Conservation (phyloP, 1,139 yeast species). For the Hyphopichia burtonii region DNA sequence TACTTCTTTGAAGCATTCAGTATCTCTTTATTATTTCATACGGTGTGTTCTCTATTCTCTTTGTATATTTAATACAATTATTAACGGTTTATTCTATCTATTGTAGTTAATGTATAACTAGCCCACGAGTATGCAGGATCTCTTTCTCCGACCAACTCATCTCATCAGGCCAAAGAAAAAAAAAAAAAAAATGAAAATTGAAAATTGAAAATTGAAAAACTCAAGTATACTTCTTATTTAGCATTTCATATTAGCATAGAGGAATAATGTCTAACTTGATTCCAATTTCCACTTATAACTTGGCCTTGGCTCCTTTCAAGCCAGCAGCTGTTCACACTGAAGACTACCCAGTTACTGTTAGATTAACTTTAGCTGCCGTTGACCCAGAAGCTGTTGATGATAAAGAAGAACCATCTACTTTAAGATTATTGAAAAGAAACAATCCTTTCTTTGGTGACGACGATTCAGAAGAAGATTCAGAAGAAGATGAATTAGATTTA, state of each 20-base stretch:
- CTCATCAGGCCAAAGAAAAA: not conserved
- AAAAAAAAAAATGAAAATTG: not conserved
- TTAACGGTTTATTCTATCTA: slow-evolving; percentile 8
- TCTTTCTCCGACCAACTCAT: not conserved
- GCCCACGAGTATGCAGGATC: not conserved
- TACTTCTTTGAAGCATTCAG: too few relatives aligned
- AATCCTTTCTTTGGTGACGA: slow-evolving; percentile 51
- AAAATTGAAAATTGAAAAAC: not conserved
- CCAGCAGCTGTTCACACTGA: slow-evolving; percentile 86
- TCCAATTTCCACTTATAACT: slow-evolving; percentile 83
- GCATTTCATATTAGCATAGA: not conserved
- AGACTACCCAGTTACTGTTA: slow-evolving; percentile 84
- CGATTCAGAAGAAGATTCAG: slow-evolving; percentile 30
- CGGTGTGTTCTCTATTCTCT: slow-evolving; percentile 20
- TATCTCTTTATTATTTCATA: too few relatives aligned
- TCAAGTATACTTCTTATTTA: not conserved
- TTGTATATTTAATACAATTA: slow-evolving; percentile 40
- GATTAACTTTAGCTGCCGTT: slow-evolving; percentile 92
- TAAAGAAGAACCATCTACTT: slow-evolving; percentile 80
- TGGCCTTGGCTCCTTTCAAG: slow-evolving; percentile 80
- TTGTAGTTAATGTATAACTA: not conserved
- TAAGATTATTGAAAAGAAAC: slow-evolving; percentile 80
- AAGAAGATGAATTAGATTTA: slow-evolving; percentile 53
- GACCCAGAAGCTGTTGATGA: slow-evolving; percentile 85
- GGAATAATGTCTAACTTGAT: slow-evolving; percentile 60